These are phyloP conservation scores for Cytospora chrysosperma DNA, from an alignment of 2,329 filamentous ascomycete genomes.

Conservation along the genomic window DNA sequence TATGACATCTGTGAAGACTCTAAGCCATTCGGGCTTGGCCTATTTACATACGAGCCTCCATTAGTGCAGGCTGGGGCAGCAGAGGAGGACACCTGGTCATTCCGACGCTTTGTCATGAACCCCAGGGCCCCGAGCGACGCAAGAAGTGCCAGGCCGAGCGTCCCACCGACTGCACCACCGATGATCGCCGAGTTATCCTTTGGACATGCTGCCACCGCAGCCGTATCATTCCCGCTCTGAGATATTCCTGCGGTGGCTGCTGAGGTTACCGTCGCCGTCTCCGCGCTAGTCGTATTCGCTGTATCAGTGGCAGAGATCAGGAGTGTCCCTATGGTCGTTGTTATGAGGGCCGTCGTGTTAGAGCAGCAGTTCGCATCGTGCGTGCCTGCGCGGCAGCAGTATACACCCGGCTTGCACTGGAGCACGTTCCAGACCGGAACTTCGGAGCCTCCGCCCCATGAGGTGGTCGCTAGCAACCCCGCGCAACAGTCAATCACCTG, in stretches of 20 bases:
- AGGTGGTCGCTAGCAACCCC: conserved; percentile 9
- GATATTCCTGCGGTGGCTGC: not conserved
- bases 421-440: conserved; percentile 23
- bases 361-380: conserved; percentile 26
- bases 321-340: conserved; percentile 20
- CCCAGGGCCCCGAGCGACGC: conserved; percentile 27
- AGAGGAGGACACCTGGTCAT: not conserved
- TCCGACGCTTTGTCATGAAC: conserved; percentile 14
- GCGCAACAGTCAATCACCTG: too few relatives aligned
- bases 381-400: conserved; percentile 25
- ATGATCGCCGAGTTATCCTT: conserved; percentile 27
- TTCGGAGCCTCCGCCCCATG: conserved; percentile 18
- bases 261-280: conserved; percentile 7
- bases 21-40: not conserved
- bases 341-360: conserved; percentile 13
- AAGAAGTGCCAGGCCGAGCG: conserved; percentile 27
- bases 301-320: conserved; percentile 1
- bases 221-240: conserved; percentile 4
- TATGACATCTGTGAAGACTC: not conserved
- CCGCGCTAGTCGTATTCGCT: conserved; percentile 4
- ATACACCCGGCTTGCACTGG: conserved; percentile 25
- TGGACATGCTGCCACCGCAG: conserved; percentile 21
- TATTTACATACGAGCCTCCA: not conserved
- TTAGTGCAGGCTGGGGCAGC: not conserved
- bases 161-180: conserved; percentile 28